These are phyloP conservation scores for Lachancea nothofagi DNA, from an alignment of 805 yeast species.

Conservation along the genomic window DNA sequence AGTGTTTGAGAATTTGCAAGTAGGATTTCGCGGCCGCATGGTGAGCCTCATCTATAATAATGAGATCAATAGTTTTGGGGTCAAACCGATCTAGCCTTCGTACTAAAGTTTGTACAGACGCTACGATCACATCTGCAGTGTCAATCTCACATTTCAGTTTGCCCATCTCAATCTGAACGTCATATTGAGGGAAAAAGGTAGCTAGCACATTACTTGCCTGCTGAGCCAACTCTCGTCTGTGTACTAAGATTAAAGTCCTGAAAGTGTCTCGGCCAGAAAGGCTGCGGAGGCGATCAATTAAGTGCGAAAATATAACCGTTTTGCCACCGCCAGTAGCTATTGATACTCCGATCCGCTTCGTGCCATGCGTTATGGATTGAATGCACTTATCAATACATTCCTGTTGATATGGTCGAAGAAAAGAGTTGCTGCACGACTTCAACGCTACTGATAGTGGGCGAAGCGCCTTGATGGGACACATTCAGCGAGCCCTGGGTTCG, in stretches of 20 bases:
- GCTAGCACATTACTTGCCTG: conserved; percentile 58
- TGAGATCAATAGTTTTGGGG: conserved; percentile 53
- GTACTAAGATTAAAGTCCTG: conserved; percentile 59
- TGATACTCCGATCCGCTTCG: conserved; percentile 66
- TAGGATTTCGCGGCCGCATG: conserved; percentile 78
- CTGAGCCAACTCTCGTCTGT: conserved; percentile 67
- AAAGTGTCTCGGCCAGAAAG: background rate
- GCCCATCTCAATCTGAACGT: conserved; percentile 69
- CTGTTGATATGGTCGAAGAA: conserved; percentile 54
- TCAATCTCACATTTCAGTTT: conserved; percentile 27
- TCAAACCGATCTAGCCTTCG: conserved; percentile 46
- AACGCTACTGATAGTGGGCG: background rate
- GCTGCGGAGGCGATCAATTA: conserved; percentile 39
- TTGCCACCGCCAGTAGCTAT: conserved; percentile 95
- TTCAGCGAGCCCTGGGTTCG: no score
- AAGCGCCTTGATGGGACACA: no score
- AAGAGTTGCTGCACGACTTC: background rate
- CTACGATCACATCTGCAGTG: conserved; percentile 62
- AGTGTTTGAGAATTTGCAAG: conserved; percentile 49
- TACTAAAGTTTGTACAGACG: conserved; percentile 64
- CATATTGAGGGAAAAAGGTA: conserved; percentile 43
- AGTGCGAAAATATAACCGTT: conserved; percentile 66
- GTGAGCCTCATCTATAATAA: conserved; percentile 89
- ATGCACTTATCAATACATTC: conserved; percentile 60
- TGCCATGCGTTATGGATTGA: conserved; percentile 41